phyloP scores from a whole-genome alignment of 176 grass and related monocot genomes.

The Cocos nucifera region DNA sequence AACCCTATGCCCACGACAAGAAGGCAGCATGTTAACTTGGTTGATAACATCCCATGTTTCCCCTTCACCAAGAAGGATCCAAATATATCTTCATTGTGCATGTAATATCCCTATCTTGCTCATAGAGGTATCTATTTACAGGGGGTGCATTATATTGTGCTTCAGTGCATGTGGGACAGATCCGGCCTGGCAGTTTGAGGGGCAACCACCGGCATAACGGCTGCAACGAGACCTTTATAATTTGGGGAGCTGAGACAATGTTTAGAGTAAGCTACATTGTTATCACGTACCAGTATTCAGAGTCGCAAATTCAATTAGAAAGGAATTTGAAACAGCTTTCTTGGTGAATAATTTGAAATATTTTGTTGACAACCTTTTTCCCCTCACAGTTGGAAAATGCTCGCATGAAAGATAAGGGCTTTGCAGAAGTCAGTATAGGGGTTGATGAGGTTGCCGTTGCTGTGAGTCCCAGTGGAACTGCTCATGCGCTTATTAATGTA shows the following conservation, averaged over 20 bases:
- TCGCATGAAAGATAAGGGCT: conserved; percentile 71
- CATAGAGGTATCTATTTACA: conserved; percentile 12
- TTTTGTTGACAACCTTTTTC: conserved; percentile 9
- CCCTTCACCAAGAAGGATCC: no score
- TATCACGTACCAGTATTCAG: neutral
- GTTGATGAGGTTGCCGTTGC: conserved; percentile 64
- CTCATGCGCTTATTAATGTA: conserved; percentile 87
- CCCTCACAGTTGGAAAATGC: conserved; percentile 60
- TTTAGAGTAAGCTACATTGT: conserved; percentile 50
- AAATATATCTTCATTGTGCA: no score
- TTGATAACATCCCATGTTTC: no score
- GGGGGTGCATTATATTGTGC: conserved; percentile 67
- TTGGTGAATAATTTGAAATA: neutral
- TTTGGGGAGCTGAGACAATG: conserved; percentile 92
- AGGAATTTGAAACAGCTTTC: no score
- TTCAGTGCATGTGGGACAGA: conserved; percentile 64
- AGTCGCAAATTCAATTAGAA: no score
- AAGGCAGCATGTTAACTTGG: no score
- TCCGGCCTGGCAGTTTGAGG: conserved; percentile 73
- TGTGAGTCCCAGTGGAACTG: conserved; percentile 63
- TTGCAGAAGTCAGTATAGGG: conserved; percentile 60
- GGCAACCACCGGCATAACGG: conserved; percentile 89
- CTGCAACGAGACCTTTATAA: conserved; percentile 87
- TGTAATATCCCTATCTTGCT: neutral
- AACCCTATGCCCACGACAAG: no score